Percentiles rank a stretch among this genome's conserved stretches.
Conservation (phyloP, 148 eudicot species). For the Diospyros kaki region DNA sequence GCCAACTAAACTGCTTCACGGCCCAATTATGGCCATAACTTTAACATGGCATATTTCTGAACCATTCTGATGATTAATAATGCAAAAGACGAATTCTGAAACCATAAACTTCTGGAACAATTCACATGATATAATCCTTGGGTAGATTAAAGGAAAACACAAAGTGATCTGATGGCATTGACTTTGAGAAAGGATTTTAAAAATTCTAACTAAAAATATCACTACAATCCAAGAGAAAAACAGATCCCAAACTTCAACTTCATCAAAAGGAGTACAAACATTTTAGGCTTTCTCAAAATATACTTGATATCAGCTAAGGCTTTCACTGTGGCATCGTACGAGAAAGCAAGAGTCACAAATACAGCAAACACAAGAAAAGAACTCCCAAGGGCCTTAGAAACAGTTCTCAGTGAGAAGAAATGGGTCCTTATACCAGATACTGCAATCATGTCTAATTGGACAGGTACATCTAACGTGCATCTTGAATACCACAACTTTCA, state of each 20-base stretch:
- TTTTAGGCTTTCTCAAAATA: background rate
- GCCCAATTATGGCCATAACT: too few species aligned
- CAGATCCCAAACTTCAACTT: background rate
- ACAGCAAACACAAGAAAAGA: background rate
- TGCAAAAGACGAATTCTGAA: too few species aligned
- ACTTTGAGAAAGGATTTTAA: too few species aligned
- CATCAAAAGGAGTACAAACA: background rate
- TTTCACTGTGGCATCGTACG: background rate
- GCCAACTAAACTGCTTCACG: too few species aligned
- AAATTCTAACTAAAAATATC: too few species aligned
- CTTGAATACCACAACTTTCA: background rate
- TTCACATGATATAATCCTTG: too few species aligned
- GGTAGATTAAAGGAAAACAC: too few species aligned
- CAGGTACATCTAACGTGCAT: background rate
- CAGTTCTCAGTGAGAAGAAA: background rate
- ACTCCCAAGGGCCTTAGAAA: background rate
- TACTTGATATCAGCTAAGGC: background rate
- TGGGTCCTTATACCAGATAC: background rate
- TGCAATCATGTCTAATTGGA: background rate
- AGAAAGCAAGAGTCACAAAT: background rate
- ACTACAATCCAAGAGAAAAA: background rate
- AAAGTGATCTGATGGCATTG: too few species aligned
- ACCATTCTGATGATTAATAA: too few species aligned
- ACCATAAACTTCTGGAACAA: too few species aligned
- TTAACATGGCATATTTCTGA: too few species aligned